Percentiles rank a stretch among this genome's conserved stretches.
phyloP scores from a whole-genome alignment of 108 stramenopile species.

The Nitzschia palea region DNA sequence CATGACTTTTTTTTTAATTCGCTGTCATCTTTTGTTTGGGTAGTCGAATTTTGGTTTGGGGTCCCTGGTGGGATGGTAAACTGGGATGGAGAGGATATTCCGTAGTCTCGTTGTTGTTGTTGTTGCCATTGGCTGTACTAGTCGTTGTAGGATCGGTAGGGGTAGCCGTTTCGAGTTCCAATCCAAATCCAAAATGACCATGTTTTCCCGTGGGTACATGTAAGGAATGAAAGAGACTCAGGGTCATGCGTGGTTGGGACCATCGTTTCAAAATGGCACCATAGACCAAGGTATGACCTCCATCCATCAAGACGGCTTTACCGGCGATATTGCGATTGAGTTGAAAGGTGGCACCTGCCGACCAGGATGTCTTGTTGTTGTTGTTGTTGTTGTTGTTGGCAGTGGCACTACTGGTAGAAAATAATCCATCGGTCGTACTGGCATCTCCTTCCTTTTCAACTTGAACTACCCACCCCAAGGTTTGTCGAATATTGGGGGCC shows the following conservation, averaged over 20 bases:
- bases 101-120: not conserved
- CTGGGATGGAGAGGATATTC: not conserved
- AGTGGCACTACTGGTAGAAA: not conserved
- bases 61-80: not conserved
- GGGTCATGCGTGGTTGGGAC: constrained; percentile 21
- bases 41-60: constrained; percentile 17
- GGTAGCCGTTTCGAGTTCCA: constrained; percentile 23
- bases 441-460: constrained; percentile 11
- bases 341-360: constrained; percentile 26
- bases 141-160: not conserved
- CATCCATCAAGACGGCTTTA: constrained; percentile 14
- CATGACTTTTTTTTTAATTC: too few species aligned
- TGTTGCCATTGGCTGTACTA: not conserved
- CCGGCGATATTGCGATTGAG: constrained; percentile 24
- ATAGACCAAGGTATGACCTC: constrained; percentile 17
- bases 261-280: constrained; percentile 29
- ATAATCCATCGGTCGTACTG: not conserved
- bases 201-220: constrained; percentile 8
- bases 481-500: constrained; percentile 32
- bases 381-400: not conserved
- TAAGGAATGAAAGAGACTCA: constrained; percentile 21
- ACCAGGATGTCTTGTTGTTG: constrained; percentile 1
- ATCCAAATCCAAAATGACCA: constrained; percentile 22
- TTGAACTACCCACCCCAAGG: constrained; percentile 32
- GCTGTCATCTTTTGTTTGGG: not conserved